Conservation (phyloP, 768 basidiomycete species). For the Leucocoprinus leucothites region DNA sequence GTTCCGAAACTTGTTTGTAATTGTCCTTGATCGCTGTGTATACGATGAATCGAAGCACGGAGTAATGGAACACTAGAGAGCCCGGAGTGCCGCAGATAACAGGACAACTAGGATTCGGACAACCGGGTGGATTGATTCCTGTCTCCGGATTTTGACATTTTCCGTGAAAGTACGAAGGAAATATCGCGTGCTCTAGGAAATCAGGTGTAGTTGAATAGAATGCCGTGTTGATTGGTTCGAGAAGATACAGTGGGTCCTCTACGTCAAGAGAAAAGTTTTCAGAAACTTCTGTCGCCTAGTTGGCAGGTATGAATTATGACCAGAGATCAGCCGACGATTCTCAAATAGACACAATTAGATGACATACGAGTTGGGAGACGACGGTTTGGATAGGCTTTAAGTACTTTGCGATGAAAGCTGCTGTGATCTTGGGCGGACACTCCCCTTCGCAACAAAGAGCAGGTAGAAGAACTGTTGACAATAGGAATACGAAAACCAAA, state of each 20-base stretch:
- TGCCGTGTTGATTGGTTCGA: slow-evolving; percentile 43
- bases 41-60: slow-evolving; percentile 44
- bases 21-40: slow-evolving; percentile 38
- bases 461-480: slow-evolving; percentile 14
- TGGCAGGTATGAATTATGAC: neutral
- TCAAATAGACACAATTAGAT: neutral
- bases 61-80: slow-evolving; percentile 69
- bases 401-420: slow-evolving; percentile 52
- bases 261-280: slow-evolving; percentile 13
- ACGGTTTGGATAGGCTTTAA: slow-evolving; percentile 35
- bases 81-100: slow-evolving; percentile 83
- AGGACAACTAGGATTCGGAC: slow-evolving; percentile 77
- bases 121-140: slow-evolving; percentile 61
- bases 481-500: slow-evolving; percentile 30
- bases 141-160: slow-evolving; percentile 53
- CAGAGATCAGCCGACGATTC: neutral
- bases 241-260: slow-evolving; percentile 23
- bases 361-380: slow-evolving; percentile 41
- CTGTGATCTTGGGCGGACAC: slow-evolving; percentile 61
- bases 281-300: slow-evolving; percentile 21
- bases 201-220: slow-evolving; percentile 44
- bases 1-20: slow-evolving; percentile 25
- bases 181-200: slow-evolving; percentile 54
- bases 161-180: slow-evolving; percentile 71
- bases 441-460: slow-evolving; percentile 62